Base-by-base conservation (phyloP, 1,284 basidiomycete genomes). In the Phlebopus sp. region DNA sequence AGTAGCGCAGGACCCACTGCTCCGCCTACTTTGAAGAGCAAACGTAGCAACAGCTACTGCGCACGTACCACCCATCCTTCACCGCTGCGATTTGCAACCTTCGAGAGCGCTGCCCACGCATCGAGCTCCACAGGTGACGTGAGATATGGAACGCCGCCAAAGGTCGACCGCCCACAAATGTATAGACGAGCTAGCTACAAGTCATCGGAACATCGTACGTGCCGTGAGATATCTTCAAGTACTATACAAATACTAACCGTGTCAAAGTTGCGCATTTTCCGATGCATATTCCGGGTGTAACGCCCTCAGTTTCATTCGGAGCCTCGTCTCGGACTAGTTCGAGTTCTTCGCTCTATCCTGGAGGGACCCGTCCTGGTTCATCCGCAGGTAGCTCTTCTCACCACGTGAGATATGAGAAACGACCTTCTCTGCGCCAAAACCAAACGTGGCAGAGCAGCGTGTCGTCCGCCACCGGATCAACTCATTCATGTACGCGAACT, bases 251-350 rank as follows among this genome's bases (percentile, higher is more conserved):
- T 18, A 29, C 51, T 42, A 25, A 45, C 37, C 29, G 34, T 43
- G 1, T 35, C 36, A 10, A 35, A 68, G 66, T 66, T n/a, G 59
- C 59, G 2, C 59, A 66, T 32, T 64, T 66, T 46, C 51, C 54
- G 30, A 50, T 63, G 52, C 58, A 47, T 31, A 57, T 63, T 4
- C 55, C 65, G 11, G 66, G 59, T 38, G 48, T 61, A 47, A 50
- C 66, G 3, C 64, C 63, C 2, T 68, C 63, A 2, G 56, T 63
- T 11, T 68, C 67, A 8, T 68, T 62, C 68, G 46, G 63, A 51
- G 62, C 68, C 35, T 65, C 66, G 1, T 77, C 76, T 44, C 70
- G 75, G n/a, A 72, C 74, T 15, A 75, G 71, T 55, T 77, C 75
- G 10, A 73, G 64, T 48, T 68, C 73, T 15, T 78, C 75, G 9